Conservation (phyloP, 2,329 filamentous ascomycete species). For the Lachnellula willkommii region DNA sequence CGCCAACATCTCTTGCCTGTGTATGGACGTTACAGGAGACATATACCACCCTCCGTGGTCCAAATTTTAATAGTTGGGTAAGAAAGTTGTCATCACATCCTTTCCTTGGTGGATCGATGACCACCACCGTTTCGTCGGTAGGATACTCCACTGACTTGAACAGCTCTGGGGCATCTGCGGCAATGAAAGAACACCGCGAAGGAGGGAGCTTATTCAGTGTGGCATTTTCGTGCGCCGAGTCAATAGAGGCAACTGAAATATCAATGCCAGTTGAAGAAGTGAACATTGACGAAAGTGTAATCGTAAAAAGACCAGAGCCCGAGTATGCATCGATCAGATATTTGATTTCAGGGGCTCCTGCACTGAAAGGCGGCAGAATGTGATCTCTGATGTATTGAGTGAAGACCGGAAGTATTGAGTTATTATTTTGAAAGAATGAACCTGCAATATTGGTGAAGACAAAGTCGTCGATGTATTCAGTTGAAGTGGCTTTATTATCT, state of each 20-base stretch:
- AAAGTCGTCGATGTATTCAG: slow-evolving; percentile 79
- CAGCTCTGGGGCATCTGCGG: slow-evolving; percentile 77
- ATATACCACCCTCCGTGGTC: slow-evolving; percentile 77
- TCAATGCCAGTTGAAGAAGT: slow-evolving; percentile 85
- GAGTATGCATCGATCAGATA: slow-evolving; percentile 98
- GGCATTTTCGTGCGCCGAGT: slow-evolving; percentile 74
- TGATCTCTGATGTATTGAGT: slow-evolving; percentile 80
- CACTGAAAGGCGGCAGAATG: slow-evolving; percentile 53
- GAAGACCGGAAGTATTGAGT: slow-evolving; percentile 85
- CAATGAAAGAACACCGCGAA: slow-evolving; percentile 74
- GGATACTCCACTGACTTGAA: slow-evolving; percentile 73
- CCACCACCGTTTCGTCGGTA: slow-evolving; percentile 79
- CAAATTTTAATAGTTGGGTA: slow-evolving; percentile 70
- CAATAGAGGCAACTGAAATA: slow-evolving; percentile 73
- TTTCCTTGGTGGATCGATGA: slow-evolving; percentile 94
- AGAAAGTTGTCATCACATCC: slow-evolving; percentile 87
- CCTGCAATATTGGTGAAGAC: slow-evolving; percentile 87
- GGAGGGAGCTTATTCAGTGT: slow-evolving; percentile 63
- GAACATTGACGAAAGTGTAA: slow-evolving; percentile 83
- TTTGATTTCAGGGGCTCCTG: slow-evolving; percentile 50
- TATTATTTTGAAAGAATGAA: slow-evolving; percentile 99
- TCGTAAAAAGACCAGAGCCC: slow-evolving; percentile 93
- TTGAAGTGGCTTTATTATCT: slow-evolving; percentile 73
- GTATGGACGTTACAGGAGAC: slow-evolving; percentile 98
- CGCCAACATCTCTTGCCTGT: slow-evolving; percentile 86